phyloP scores from a whole-genome alignment of 2,329 filamentous ascomycete genomes.

The Colletotrichum sp. region DNA sequence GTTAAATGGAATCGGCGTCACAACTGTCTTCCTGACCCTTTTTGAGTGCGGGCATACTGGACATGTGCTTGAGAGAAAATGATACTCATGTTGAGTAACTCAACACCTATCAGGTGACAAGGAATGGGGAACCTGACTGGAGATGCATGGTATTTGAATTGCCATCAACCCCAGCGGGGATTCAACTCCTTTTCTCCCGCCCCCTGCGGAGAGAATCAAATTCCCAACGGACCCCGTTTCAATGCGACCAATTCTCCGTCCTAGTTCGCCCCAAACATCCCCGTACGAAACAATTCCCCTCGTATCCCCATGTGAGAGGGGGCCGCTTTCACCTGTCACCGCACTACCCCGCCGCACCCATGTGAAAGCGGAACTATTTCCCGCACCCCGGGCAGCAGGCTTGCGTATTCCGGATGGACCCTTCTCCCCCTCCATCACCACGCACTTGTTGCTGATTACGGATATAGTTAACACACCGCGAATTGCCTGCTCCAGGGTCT shows the following conservation, averaged over 20 bases:
- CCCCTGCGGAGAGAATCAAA: background rate
- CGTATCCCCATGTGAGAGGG: background rate
- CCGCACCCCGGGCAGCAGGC: background rate
- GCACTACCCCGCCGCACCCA: background rate
- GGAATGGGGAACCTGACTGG: background rate
- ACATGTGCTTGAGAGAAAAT: background rate
- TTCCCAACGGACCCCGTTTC: background rate
- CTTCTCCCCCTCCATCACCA: background rate
- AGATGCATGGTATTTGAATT: background rate
- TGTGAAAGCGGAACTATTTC: conserved; percentile 7
- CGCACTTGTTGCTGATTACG: background rate
- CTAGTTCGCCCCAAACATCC: background rate
- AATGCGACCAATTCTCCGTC: background rate
- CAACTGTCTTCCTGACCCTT: background rate
- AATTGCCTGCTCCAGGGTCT: background rate
- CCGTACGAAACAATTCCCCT: background rate
- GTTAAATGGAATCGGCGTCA: background rate
- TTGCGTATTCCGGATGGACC: background rate
- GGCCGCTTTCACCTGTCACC: background rate
- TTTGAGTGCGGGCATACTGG: fast-evolving
- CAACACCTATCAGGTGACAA: background rate
- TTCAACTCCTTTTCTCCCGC: background rate
- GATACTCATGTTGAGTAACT: background rate
- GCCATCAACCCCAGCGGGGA: background rate
- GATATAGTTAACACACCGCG: background rate